phyloP scores from a whole-genome alignment of 768 basidiomycete genomes.

The Leccinum imitatum region DNA sequence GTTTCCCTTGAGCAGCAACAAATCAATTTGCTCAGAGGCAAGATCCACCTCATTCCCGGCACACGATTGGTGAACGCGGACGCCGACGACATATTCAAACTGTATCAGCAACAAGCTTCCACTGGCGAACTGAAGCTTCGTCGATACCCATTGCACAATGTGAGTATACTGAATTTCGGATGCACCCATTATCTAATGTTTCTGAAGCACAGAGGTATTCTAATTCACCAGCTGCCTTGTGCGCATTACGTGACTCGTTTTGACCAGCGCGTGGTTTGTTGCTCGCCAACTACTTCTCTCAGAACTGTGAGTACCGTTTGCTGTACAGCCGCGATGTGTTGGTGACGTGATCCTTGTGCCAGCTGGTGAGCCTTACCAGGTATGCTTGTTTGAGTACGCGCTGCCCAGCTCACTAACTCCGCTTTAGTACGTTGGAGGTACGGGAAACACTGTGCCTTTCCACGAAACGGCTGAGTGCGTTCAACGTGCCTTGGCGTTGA shows the following conservation, averaged over 20 bases:
- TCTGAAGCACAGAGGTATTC: constrained; percentile 67
- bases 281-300: constrained; percentile 81
- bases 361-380: constrained; percentile 85
- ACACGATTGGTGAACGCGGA: constrained; percentile 35
- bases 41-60: constrained; percentile 55
- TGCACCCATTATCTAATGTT: constrained; percentile 10
- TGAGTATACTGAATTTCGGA: constrained; percentile 29
- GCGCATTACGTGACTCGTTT: constrained; percentile 5
- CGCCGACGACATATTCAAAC: constrained; percentile 57
- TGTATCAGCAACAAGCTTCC: constrained; percentile 67
- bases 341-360: constrained; percentile 5
- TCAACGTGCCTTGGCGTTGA: constrained; percentile 53
- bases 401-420: constrained; percentile 8
- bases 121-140: constrained; percentile 58
- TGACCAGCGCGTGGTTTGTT: constrained; percentile 62
- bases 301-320: constrained; percentile 60
- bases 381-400: constrained; percentile 27
- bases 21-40: constrained; percentile 41
- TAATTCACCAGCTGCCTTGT: neutral
- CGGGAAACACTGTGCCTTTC: constrained; percentile 70
- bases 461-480: constrained; percentile 59
- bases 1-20: neutral
- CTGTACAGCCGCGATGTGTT: neutral
- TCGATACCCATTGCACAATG: constrained; percentile 68
- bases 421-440: constrained; percentile 72